Conservation (phyloP, 306 rosid species). For the Quercus gilva region DNA sequence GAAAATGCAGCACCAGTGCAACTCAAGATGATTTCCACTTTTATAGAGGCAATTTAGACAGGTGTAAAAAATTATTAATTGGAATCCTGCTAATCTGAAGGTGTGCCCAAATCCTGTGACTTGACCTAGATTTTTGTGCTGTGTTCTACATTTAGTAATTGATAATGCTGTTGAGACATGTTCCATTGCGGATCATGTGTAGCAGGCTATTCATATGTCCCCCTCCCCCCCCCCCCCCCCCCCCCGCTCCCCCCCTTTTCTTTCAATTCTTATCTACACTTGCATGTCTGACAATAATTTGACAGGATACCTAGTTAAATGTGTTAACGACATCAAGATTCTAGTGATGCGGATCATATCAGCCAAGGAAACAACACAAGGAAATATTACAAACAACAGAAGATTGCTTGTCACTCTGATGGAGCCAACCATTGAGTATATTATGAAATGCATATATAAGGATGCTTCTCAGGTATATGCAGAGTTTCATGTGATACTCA, state of each 20-base stretch:
- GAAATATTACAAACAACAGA: conserved; percentile 35
- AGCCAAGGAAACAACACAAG: conserved; percentile 36
- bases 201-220: conserved; percentile 10
- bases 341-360: conserved; percentile 44
- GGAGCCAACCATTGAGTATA: conserved; percentile 88
- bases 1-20: background rate
- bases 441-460: conserved; percentile 64
- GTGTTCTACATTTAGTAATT: background rate
- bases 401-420: conserved; percentile 55
- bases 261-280: background rate
- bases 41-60: background rate
- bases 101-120: background rate
- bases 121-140: background rate
- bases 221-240: too few species aligned
- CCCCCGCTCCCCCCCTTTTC: background rate
- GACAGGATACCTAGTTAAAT: conserved; percentile 72
- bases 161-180: background rate
- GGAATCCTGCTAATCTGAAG: background rate
- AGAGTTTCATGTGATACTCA: conserved; percentile 12
- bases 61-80: background rate
- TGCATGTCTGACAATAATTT: conserved; percentile 24
- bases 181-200: background rate
- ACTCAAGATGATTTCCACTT: background rate
- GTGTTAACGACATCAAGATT: conserved; percentile 63
- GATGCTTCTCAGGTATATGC: conserved; percentile 66